Conservation (phyloP, 2,329 filamentous ascomycete species). For the Rhinocladiella mackenziei region DNA sequence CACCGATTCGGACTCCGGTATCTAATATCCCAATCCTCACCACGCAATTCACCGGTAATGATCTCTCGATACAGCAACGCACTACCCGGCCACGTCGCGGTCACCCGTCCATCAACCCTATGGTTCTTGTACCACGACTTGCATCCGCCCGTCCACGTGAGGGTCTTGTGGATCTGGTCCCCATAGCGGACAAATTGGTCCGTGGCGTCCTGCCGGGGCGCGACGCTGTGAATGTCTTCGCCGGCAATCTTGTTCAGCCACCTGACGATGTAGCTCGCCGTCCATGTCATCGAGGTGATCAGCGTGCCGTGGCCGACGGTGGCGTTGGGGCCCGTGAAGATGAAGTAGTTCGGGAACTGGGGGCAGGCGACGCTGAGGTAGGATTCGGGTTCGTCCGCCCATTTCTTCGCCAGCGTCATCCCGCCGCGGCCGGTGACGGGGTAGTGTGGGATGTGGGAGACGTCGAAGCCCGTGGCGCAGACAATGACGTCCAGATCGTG, state of each 20-base stretch:
- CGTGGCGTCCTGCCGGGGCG: conserved; percentile 31
- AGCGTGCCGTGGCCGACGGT: conserved; percentile 33
- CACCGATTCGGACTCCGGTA: conserved; percentile 17
- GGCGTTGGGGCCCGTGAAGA: conserved; percentile 34
- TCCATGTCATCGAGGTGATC: conserved; percentile 29
- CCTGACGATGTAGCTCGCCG: conserved; percentile 32
- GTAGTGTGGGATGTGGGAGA: conserved; percentile 37
- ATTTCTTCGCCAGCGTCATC: conserved; percentile 31
- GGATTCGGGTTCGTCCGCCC: conserved; percentile 30
- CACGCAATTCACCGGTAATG: conserved; percentile 34
- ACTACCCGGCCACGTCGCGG: conserved; percentile 22
- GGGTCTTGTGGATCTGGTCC: conserved; percentile 35
- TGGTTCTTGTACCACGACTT: conserved; percentile 25
- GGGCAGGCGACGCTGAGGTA: conserved; percentile 31
- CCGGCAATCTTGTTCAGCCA: conserved; percentile 34
- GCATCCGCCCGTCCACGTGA: conserved; percentile 27
- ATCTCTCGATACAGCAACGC: conserved; percentile 37
- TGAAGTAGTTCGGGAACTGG: conserved; percentile 37
- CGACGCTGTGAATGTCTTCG: conserved; percentile 34
- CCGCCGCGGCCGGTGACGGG: conserved; percentile 34
- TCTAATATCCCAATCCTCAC: conserved; percentile 28
- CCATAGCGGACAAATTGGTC: conserved; percentile 36
- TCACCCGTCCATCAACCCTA: conserved; percentile 21
- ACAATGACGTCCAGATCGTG: conserved; percentile 34
- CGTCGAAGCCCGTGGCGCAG: conserved; percentile 43